phyloP scores from a whole-genome alignment of 805 yeast species.

The Metschnikowia colocasiae region DNA sequence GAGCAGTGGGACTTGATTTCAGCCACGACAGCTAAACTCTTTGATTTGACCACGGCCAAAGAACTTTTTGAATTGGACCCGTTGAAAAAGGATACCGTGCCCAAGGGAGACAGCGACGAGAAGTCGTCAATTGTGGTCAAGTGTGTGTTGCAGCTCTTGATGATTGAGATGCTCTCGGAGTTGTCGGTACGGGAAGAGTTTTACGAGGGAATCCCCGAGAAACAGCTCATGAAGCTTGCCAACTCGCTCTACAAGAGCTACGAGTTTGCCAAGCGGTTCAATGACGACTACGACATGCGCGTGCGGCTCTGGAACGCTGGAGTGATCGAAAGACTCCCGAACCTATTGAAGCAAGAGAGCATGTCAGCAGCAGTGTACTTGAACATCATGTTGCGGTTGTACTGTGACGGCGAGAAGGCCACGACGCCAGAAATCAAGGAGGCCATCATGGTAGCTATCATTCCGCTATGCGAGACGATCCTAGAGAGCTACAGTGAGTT shows the following conservation, averaged over 20 bases:
- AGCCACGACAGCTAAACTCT: slow-evolving; percentile 61
- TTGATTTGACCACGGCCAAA: slow-evolving; percentile 78
- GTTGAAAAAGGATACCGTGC: slow-evolving; percentile 18
- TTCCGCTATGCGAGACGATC: slow-evolving; percentile 68
- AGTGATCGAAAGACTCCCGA: slow-evolving; percentile 87
- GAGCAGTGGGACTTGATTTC: slow-evolving; percentile 75
- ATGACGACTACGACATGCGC: slow-evolving; percentile 82
- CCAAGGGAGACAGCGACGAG: slow-evolving; percentile 5
- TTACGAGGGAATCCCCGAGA: slow-evolving; percentile 64
- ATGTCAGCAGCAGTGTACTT: slow-evolving; percentile 85
- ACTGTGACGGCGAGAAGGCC: slow-evolving; percentile 58
- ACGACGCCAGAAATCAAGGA: slow-evolving; percentile 45
- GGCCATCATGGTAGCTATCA: slow-evolving; percentile 48
- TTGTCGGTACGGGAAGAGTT: slow-evolving; percentile 68
- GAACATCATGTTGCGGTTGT: slow-evolving; percentile 73
- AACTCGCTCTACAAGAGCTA: slow-evolving; percentile 64
- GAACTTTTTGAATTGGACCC: slow-evolving; percentile 73
- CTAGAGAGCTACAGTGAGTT: slow-evolving; percentile 65
- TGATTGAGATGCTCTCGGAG: slow-evolving; percentile 84
- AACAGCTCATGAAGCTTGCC: slow-evolving; percentile 57
- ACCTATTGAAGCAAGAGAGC: slow-evolving; percentile 86
- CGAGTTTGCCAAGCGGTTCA: slow-evolving; percentile 80
- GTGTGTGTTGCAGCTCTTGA: slow-evolving; percentile 82
- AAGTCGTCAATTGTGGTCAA: slow-evolving; percentile 82
- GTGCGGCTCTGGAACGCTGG: slow-evolving; percentile 90